Evolutionary conservation across 768 basidiomycete genomes (phyloP), one percentile per base, ranked within the genome.

Genomic region (Chalciporus piperatus): DNA sequence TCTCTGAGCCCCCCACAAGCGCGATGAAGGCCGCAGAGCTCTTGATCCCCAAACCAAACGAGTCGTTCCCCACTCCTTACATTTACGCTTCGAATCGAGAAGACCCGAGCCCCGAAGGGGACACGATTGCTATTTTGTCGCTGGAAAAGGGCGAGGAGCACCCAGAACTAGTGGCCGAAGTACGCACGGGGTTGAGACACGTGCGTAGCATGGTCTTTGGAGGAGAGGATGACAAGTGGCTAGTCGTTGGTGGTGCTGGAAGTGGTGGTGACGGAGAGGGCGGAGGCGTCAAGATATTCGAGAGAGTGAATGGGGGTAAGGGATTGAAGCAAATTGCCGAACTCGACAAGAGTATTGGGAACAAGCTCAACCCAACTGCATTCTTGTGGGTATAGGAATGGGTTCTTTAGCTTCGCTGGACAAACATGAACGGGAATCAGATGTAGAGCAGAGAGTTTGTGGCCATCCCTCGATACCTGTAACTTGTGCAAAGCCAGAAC

Each of bases 41-140:
- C 54, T 73, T 88, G 48, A 71, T 87, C 50, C 81, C 86, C 0
- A 60, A 70, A 6, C 72, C 82, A 12, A 83, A 82, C 54, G 38
- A 69, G 7, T 62, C 75, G 3, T 85, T 76, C 70, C 73, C 82
- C 0, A 72, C 69, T 1, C 74, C 80, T 3, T 85, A 85, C 65
- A 70, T 91, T 14, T 92, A 89, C 61, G 70, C 81, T 11, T 85
- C 89, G 4, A 92, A 91, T 67, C 77, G 90, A 28, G 84, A 89
- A 58, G 83, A 89, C 59, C 83, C 83, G 5, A 76, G 80, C 19
- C 72, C 81, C 0, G 81, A 77, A 41, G 88, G 89, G 20, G 89
- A 92, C 65, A 79, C 80, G 27, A 80, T 92, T 55, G 76, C 87
- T 6, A 78, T 91, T 28, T 90, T 86, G 69, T 73, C 79, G 7